Percentiles rank a stretch among this genome's conserved stretches.
Evolutionary conservation across 352 stramenopile species (phyloP).

Genomic region (Phytophthora cajani): DNA sequence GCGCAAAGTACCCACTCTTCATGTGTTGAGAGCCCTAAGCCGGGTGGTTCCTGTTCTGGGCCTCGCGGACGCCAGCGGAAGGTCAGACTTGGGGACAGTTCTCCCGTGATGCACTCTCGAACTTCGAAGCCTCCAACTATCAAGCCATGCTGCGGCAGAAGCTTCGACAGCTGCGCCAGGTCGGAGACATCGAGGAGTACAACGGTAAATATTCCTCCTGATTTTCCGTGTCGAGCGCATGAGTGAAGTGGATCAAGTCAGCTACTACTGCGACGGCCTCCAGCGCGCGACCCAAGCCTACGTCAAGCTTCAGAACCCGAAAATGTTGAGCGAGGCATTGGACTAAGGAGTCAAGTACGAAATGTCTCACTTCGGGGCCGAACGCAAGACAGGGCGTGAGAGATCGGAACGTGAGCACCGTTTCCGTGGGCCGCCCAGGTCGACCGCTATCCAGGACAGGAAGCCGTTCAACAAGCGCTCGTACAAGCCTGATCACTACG

Average conservation of each 20-base stretch:
- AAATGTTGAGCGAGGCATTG: slow-evolving; percentile 1
- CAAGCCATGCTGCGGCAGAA: background rate
- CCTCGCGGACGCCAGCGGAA: no score
- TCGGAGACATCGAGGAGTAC: background rate
- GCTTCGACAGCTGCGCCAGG: slow-evolving; percentile 4
- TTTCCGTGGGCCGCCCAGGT: background rate
- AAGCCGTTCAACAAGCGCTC: slow-evolving; percentile 11
- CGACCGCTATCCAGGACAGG: background rate
- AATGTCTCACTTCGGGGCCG: slow-evolving; percentile 5
- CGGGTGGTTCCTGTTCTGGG: no score
- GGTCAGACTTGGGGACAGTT: no score
- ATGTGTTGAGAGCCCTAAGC: no score
- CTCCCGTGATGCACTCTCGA: no score
- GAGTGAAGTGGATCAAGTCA: slow-evolving; percentile 21
- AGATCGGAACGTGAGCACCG: slow-evolving; percentile 5
- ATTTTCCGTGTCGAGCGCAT: slow-evolving; percentile 21
- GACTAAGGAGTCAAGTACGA: slow-evolving; percentile 19
- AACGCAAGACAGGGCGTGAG: background rate
- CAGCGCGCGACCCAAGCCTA: slow-evolving; percentile 13
- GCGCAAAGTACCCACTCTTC: no score
- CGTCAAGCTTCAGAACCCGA: slow-evolving; percentile 10
- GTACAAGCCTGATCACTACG: slow-evolving; percentile 19
- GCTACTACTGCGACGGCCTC: slow-evolving; percentile 14
- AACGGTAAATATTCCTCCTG: background rate
- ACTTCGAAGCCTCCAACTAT: no score